Base-by-base conservation (phyloP, 1,284 basidiomycete genomes). In the Rhodotorula sp. region DNA sequence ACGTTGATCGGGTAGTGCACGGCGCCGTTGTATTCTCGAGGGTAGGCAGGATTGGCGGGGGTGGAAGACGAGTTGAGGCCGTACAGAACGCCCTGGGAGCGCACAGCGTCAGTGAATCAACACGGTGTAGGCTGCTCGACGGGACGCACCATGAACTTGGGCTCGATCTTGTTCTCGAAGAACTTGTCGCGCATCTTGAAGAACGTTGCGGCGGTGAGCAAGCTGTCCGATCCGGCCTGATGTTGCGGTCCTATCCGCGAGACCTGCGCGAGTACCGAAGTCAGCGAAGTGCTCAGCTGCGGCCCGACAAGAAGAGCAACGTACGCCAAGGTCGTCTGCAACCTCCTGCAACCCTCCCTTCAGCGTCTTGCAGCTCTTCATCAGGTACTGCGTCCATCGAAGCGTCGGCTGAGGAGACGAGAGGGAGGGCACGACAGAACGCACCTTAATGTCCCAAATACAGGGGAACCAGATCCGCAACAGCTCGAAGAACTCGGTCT, bases 301-400 rank as follows among this genome's bases (percentile, higher is more conserved):
- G 20, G 20, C 8, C 15, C 7, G 5, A 24, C 1, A 44, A 10
- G 22, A 4, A 51, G 19, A 22, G 29, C 10, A 9, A 57, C 82
- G 79, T 81, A 89, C 93, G 79, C 89, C 91, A 61, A 91, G 88
- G 80, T 93, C 92, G 76, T 99, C 94, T 53, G 95, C 94, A 34
- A 99, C 90, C 76, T 99, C 94, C 81, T 98, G 93, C 67, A 99
- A 82, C 8, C 94, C 93, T 27, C 94, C 95, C 79, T 95, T 93
- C 76, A 97, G 84, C 49, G 87, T 87, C 81, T 95, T 95, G 85
- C 91, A 81, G 84, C 87, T 80, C 63, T 93, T 88, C 87, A 96
- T 93, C 79, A 99, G 87, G 82, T 90, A 94, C 82, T 99, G 74
- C 60, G 32, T 4, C 32, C 1, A 7, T 2, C 30, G 17, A 8